Evolutionary conservation across 257 asterid genomes (phyloP).

Genomic region (Solanum etuberosum): DNA sequence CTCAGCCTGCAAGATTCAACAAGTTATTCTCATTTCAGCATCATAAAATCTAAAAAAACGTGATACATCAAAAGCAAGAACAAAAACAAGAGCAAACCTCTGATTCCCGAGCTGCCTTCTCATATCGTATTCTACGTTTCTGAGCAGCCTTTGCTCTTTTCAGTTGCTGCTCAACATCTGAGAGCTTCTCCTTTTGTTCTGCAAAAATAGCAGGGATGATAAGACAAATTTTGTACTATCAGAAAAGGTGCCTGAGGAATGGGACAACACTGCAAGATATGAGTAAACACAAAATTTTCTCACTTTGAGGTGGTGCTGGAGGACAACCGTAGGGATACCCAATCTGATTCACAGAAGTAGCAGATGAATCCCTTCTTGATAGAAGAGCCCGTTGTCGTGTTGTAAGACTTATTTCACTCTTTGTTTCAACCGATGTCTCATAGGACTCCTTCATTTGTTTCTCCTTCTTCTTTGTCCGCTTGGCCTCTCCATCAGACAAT

Average conservation of each 20-base stretch:
- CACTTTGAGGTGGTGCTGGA: conserved; percentile 31
- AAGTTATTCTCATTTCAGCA: neutral
- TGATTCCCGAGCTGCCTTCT: conserved; percentile 28
- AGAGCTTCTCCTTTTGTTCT: conserved; percentile 35
- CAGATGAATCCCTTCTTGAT: conserved; percentile 20
- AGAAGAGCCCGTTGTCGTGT: conserved; percentile 65
- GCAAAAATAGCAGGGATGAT: neutral
- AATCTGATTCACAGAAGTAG: conserved; percentile 16
- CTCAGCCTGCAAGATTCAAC: conserved; percentile 21
- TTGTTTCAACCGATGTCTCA: conserved; percentile 48
- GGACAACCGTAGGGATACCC: conserved; percentile 36
- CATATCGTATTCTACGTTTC: conserved; percentile 29
- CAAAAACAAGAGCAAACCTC: conserved; percentile 16
- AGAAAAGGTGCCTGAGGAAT: neutral
- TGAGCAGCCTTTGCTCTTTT: conserved; percentile 35
- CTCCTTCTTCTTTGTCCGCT: conserved; percentile 36
- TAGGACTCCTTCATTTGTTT: conserved; percentile 47
- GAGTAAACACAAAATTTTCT: neutral
- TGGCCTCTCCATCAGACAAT: conserved; percentile 43
- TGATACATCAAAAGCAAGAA: neutral
- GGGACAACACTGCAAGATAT: neutral
- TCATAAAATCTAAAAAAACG: neutral
- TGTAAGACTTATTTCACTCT: conserved; percentile 69
- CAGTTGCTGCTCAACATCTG: conserved; percentile 33
- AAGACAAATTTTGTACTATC: neutral